These are phyloP conservation scores for Rhizoclosmatium sp. DNA, from an alignment of 192 early-diverging fungal species.

Conservation along the genomic window DNA sequence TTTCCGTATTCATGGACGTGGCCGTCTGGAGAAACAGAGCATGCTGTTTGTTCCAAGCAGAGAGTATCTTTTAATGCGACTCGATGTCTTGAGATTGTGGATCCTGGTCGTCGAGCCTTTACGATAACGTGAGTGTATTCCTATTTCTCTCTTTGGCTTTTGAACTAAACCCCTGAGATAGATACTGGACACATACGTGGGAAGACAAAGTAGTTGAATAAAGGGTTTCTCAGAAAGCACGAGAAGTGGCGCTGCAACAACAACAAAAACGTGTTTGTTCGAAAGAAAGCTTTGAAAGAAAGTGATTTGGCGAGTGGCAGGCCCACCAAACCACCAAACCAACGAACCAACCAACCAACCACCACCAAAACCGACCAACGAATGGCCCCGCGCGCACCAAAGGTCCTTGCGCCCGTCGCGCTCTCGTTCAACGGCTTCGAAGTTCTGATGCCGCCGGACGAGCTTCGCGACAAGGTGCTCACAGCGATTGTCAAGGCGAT, in stretches of 20 bases:
- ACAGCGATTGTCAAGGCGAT: slow-evolving; percentile 35
- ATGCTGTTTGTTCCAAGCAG: slow-evolving; percentile 2
- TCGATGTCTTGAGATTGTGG: slow-evolving; percentile 19
- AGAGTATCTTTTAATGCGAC: background rate
- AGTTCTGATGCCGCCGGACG: slow-evolving; percentile 4
- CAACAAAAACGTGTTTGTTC: background rate
- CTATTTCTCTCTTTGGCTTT: background rate
- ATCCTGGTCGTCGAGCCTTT: slow-evolving; percentile 1
- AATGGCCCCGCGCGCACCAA: background rate
- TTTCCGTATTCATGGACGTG: slow-evolving; percentile 30
- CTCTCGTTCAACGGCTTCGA: slow-evolving; percentile 19
- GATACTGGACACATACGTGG: slow-evolving; percentile 16
- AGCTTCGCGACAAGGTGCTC: slow-evolving; percentile 25
- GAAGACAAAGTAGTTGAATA: slow-evolving; percentile 3
- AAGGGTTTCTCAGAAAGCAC: too few relatives aligned
- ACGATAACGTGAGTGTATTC: background rate
- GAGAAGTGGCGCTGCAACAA: background rate
- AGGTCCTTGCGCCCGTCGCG: background rate
- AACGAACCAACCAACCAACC: background rate
- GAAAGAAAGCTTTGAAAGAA: background rate
- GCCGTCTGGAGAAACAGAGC: background rate
- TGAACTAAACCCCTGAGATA: background rate
- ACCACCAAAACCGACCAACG: background rate
- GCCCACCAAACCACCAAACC: background rate
- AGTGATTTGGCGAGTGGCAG: background rate